Percentiles rank a stretch among this genome's conserved stretches.
Evolutionary conservation across 2,329 filamentous ascomycete genomes (phyloP).

Genomic region (Calonectria ilicicola): DNA sequence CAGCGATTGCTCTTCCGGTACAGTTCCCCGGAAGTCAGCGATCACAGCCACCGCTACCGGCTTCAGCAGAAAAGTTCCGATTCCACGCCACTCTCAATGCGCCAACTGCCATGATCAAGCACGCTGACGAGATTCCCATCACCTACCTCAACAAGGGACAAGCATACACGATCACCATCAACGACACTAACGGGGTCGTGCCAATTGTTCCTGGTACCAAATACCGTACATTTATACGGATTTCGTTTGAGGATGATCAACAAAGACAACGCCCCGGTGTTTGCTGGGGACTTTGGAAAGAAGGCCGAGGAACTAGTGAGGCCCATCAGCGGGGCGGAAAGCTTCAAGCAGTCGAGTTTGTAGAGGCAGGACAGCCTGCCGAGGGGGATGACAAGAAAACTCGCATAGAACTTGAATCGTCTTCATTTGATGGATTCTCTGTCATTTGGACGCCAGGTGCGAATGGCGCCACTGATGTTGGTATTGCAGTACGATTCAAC

Average conservation of each 20-base stretch:
- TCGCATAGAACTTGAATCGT: slow-evolving; percentile 76
- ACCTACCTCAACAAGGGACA: slow-evolving; percentile 99
- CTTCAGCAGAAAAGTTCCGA: slow-evolving; percentile 80
- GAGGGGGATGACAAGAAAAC: slow-evolving; percentile 75
- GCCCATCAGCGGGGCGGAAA: slow-evolving; percentile 94
- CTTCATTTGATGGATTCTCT: slow-evolving; percentile 94
- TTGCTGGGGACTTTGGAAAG: slow-evolving; percentile 94
- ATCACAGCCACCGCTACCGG: slow-evolving; percentile 59
- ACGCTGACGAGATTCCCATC: slow-evolving; percentile 91
- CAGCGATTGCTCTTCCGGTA: slow-evolving; percentile 69
- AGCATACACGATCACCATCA: slow-evolving; percentile 87
- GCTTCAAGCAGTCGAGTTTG: slow-evolving; percentile 93
- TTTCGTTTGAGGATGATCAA: slow-evolving; percentile 97
- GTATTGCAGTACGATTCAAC: slow-evolving; percentile 94
- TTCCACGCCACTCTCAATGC: slow-evolving; percentile 92
- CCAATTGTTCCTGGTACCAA: slow-evolving; percentile 71
- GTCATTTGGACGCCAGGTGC: slow-evolving; percentile 86
- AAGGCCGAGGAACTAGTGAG: slow-evolving; percentile 94
- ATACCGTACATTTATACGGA: slow-evolving; percentile 92
- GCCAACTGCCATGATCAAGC: slow-evolving; percentile 95
- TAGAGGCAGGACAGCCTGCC: slow-evolving; percentile 72
- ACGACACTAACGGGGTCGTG: slow-evolving; percentile 78
- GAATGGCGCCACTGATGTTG: slow-evolving; percentile 79
- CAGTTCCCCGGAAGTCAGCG: slow-evolving; percentile 61
- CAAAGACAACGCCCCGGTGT: slow-evolving; percentile 85